phyloP scores from a whole-genome alignment of 176 grass and related monocot species.

The Bothriochloa decipiens region DNA sequence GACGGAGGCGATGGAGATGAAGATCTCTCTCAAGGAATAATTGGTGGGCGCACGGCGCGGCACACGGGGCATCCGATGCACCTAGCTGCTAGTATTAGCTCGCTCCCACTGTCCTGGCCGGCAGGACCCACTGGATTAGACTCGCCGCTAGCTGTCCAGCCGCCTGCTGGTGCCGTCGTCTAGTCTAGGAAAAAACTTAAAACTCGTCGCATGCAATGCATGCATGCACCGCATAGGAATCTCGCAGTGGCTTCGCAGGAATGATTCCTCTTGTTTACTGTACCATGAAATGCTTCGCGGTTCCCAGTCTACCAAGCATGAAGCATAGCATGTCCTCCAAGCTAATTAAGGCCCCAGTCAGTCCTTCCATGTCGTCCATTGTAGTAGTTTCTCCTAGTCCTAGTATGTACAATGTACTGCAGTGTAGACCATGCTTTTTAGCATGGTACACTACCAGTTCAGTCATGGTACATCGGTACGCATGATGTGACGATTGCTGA shows the following conservation, averaged over 20 bases:
- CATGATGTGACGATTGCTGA: not conserved
- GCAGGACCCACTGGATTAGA: not conserved
- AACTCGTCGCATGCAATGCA: not conserved
- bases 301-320: not conserved
- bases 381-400: not conserved
- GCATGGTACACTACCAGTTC: not conserved
- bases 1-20: too few species aligned
- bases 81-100: not conserved
- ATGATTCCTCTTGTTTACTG: not conserved
- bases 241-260: not conserved
- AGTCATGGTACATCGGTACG: not conserved
- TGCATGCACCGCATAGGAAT: not conserved
- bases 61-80: constrained; percentile 46
- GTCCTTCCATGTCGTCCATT: too few species aligned
- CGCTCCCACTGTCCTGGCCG: too few species aligned
- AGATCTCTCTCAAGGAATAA: not conserved
- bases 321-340: not conserved
- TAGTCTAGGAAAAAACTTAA: not conserved
- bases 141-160: constrained; percentile 3
- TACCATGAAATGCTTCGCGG: not conserved
- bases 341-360: too few species aligned
- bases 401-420: too few species aligned
- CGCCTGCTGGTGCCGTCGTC: not conserved
- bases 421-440: not conserved
- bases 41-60: not conserved